Evolutionary conservation across 345 rosid species (phyloP).

Genomic region (Gossypium raimondii): DNA sequence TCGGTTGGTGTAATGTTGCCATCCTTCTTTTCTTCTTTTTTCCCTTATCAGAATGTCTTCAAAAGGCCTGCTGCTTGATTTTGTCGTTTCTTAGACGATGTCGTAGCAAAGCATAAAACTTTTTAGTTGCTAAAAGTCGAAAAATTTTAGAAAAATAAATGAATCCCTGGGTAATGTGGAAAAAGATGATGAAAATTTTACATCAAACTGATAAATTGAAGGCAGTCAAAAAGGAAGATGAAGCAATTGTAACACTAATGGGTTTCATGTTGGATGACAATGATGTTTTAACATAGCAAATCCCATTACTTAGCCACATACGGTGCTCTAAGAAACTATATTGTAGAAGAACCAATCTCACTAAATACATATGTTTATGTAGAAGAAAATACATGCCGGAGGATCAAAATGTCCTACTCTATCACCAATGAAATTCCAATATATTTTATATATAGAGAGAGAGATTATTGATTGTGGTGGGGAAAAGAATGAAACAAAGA

Average conservation of each 20-base stretch:
- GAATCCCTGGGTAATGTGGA: too few relatives aligned
- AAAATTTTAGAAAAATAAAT: too few relatives aligned
- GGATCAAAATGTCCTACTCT: conserved; percentile 3
- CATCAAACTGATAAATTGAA: neutral
- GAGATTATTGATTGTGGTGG: neutral
- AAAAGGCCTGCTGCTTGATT: neutral
- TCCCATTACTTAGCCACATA: neutral
- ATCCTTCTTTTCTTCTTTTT: too few relatives aligned
- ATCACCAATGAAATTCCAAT: neutral
- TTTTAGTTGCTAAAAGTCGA: too few relatives aligned
- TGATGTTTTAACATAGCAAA: neutral
- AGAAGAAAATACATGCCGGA: conserved; percentile 14
- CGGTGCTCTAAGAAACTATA: neutral
- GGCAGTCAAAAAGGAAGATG: neutral
- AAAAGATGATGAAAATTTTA: too few relatives aligned
- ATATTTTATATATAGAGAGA: neutral
- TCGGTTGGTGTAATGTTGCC: too few relatives aligned
- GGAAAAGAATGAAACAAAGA: conserved; percentile 12
- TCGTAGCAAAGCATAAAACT: neutral
- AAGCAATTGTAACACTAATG: neutral
- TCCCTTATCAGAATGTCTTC: too few relatives aligned
- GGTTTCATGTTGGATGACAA: neutral
- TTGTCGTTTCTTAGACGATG: neutral
- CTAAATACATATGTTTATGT: neutral
- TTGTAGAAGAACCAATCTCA: conserved; percentile 8